phyloP scores from a whole-genome alignment of 306 rosid species.

The Lathyrus oleraceus region DNA sequence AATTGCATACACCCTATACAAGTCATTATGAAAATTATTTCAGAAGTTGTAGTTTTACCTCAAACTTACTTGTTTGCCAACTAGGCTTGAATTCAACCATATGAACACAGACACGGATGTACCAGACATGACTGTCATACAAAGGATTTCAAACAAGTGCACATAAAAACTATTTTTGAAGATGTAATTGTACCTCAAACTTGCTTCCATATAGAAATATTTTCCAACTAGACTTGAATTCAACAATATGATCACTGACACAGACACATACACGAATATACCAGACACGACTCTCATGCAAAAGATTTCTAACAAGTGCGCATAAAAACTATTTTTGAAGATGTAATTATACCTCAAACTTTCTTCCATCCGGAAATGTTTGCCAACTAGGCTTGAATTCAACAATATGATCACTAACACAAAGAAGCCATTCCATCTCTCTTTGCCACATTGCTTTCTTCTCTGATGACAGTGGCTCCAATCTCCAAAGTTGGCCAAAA shows the following conservation, averaged over 20 bases:
- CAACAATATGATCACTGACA: conserved; percentile 79
- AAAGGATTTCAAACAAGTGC: too few relatives aligned
- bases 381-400: conserved; percentile 82
- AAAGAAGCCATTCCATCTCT: conserved; percentile 79
- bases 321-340: background rate
- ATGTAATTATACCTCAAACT: conserved; percentile 67
- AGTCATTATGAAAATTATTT: background rate
- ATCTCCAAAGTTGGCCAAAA: conserved; percentile 84
- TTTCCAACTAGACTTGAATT: conserved; percentile 71
- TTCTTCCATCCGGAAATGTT: conserved; percentile 77
- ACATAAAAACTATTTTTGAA: background rate
- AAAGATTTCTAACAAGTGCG: too few relatives aligned
- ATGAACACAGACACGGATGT: conserved; percentile 7
- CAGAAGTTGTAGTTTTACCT: conserved; percentile 53
- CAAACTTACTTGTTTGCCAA: conserved; percentile 72
- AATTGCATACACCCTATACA: too few relatives aligned
- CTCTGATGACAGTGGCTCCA: conserved; percentile 61
- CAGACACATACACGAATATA: background rate
- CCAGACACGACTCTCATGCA: too few relatives aligned
- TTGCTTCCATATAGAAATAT: conserved; percentile 75
- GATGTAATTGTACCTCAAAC: conserved; percentile 63
- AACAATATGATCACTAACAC: conserved; percentile 80
- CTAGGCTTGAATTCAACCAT: conserved; percentile 71
- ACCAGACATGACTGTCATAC: too few relatives aligned
- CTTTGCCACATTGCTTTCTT: conserved; percentile 84